Percentiles rank a stretch among this genome's conserved stretches.
These are phyloP conservation scores for Cynara cardunculus DNA, from an alignment of 129 eudicot genomes.

Conservation along the genomic window DNA sequence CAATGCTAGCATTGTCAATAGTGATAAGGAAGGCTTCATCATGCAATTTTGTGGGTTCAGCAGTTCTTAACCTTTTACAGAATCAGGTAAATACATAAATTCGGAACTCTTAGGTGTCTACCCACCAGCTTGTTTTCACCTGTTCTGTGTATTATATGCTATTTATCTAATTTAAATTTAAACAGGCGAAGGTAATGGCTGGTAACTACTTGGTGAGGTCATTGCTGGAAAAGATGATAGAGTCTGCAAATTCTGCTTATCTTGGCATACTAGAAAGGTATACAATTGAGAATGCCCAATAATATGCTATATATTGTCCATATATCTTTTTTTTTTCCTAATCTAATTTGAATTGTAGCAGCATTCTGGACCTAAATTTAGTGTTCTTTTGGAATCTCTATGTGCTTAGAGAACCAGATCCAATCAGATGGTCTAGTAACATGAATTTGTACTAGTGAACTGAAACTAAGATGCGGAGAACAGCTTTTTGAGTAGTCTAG, in stretches of 20 bases:
- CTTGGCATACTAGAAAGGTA: constrained; percentile 97
- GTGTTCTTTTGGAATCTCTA: not conserved
- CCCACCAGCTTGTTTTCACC: not conserved
- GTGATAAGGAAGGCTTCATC: constrained; percentile 75
- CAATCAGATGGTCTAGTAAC: not conserved
- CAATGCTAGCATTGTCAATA: constrained; percentile 76
- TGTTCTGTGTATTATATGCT: not conserved
- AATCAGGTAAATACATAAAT: constrained; percentile 56
- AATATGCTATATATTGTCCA: not conserved
- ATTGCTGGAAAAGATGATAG: constrained; percentile 89
- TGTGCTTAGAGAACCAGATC: not conserved
- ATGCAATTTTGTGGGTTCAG: constrained; percentile 64
- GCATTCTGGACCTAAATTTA: not conserved
- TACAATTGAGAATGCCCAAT: not conserved
- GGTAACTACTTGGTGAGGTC: constrained; percentile 96
- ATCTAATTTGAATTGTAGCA: not conserved
- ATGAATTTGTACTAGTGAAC: not conserved
- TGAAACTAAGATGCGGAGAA: not conserved
- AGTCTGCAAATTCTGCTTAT: constrained; percentile 89
- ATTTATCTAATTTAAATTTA: not conserved
- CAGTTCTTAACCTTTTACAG: constrained; percentile 90
- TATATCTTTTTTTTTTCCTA: not conserved
- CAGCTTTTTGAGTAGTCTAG: not conserved
- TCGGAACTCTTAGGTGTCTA: not conserved
- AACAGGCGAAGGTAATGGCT: constrained; percentile 90